Evolutionary conservation across 2,329 filamentous ascomycete genomes (phyloP), one percentile per base, ranked within the genome.

Genomic region (Penicillium sp.): DNA sequence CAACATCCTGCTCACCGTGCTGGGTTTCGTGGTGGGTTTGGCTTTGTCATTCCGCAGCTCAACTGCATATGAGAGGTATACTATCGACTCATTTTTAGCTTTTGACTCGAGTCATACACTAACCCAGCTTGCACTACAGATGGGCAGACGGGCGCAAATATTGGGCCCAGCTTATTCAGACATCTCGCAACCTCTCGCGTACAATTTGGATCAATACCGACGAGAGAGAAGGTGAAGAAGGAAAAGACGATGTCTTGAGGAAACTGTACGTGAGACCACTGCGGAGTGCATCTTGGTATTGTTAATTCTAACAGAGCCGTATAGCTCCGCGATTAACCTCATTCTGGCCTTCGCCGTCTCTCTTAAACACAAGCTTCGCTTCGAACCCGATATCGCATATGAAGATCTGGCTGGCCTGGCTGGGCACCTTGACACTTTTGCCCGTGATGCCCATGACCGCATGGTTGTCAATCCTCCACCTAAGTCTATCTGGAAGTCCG

Each of bases 361-460:
- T 2, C 79, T 95, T 57, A 93, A 93, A 76, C 90, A 94, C 75
- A 87, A 86, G 66, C 82, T 95, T 32, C 89, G 90, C 32, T 93
- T 93, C 71, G 90, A 95, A 70, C 90, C 90, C 1, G 90, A 89
- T 65, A 85, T 87, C 34, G 83, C 87, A 51, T 93, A 94, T 70
- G 82, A 87, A 1, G 90, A 94, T 66, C 79, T 95, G 5, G 76
- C 83, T 37, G 83, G 86, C 20, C 79, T 92, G 14, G 82, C 92
- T 31, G 81, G 82, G 16, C 87, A 92, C 68, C 80, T 95, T 31
- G 83, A 90, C 61, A 92, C 89, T 0, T 90, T 91, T 66, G 89
- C 90, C 58, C 85, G 80, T 57, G 76, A 79, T 20, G 84, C 84
- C 7, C 76, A 82, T 53, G 76, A 83, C 47, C 72, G 73, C 9